A percentile compares a stretch with the other conserved stretches of the same genome.
These are phyloP conservation scores for Schizosaccharomyces lindneri DNA, from an alignment of 805 yeast species.

Conservation along the genomic window DNA sequence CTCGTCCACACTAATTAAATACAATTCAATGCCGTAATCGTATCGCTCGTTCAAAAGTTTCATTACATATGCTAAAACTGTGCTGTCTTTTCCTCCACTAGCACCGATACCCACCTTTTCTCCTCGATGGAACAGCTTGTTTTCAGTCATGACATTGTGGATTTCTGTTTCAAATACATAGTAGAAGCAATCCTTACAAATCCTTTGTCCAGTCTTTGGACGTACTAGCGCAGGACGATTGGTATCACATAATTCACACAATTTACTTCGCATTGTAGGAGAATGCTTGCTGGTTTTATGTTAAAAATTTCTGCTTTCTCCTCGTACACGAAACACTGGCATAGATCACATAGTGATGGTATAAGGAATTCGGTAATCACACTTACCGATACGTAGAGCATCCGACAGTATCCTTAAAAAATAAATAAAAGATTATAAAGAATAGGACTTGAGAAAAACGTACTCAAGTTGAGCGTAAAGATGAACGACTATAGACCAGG, in stretches of 20 bases:
- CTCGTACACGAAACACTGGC: no score
- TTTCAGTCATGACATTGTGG: slow-evolving; percentile 59
- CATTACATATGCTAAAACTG: slow-evolving; percentile 72
- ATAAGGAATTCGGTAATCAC: no score
- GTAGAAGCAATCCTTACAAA: slow-evolving; percentile 78
- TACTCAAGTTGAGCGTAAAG: no score
- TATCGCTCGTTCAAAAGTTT: slow-evolving; percentile 73
- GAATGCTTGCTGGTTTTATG: not conserved
- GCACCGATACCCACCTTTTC: slow-evolving; percentile 94
- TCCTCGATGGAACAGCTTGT: slow-evolving; percentile 48
- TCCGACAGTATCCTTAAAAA: no score
- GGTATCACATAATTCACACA: slow-evolving; percentile 65
- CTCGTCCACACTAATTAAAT: slow-evolving; percentile 72
- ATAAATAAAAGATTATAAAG: no score
- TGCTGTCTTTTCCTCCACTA: slow-evolving; percentile 94
- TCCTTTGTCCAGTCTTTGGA: slow-evolving; percentile 73
- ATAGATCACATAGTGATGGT: no score
- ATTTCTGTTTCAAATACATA: slow-evolving; percentile 84
- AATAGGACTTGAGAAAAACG: no score
- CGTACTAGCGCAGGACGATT: slow-evolving; percentile 71
- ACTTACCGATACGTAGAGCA: no score
- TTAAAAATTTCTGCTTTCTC: not conserved
- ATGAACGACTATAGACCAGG: no score
- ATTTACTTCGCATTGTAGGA: slow-evolving; percentile 5
- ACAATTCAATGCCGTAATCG: slow-evolving; percentile 65